Evolutionary conservation across 1,139 yeast genomes (phyloP), one percentile per base, ranked within the genome.

Genomic region (Entelexis sorbosivorans): DNA sequence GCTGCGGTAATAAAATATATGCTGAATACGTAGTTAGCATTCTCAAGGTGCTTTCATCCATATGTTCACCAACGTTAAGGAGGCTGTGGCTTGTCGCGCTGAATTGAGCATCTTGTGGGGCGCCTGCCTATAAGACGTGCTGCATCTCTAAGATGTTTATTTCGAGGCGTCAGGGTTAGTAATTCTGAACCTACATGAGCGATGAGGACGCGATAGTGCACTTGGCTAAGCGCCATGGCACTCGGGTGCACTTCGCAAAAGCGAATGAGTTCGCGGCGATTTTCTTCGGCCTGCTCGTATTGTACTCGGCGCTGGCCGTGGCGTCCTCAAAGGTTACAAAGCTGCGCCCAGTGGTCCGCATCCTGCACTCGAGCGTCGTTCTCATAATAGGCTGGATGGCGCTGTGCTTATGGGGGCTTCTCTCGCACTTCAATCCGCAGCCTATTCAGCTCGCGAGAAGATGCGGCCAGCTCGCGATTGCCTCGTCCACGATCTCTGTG

Each of bases 401-500:
- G 11, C 51, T 54, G 3, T 24, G 38, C 17, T 20, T 33, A 6
- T 51, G 38, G 40, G 57, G 47, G 1, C 29, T 54, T 2, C 40
- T 54, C 7, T 31, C 32, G 10, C 52, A 54, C 28, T 47, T 54
- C 34, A 43, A 47, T 9, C 5, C 50, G 2, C 52, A 49, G 33
- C 24, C 38, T 13, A 16, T 50, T n/a, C 58, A 58, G 48, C 44
- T 52, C 16, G 59, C 61, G 1, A 51, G 61, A 2, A 58, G 84
- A 31, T 65, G 67, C 48, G 86, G 81, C 8, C 71, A 95, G 56
- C 63, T 87, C 7, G 71, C 86, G 0, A 82, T 78, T 58, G 76
- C 82, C 1, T 64, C 82, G 52, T 67, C 84, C 24, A 93, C 95
- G 0, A 67, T 86, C 33, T 73, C 80, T 52, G 67, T 85, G 13